Evolutionary conservation across 345 rosid species (phyloP), one percentile per base, ranked within the genome.

Genomic region (Boechera divaricarpa): DNA sequence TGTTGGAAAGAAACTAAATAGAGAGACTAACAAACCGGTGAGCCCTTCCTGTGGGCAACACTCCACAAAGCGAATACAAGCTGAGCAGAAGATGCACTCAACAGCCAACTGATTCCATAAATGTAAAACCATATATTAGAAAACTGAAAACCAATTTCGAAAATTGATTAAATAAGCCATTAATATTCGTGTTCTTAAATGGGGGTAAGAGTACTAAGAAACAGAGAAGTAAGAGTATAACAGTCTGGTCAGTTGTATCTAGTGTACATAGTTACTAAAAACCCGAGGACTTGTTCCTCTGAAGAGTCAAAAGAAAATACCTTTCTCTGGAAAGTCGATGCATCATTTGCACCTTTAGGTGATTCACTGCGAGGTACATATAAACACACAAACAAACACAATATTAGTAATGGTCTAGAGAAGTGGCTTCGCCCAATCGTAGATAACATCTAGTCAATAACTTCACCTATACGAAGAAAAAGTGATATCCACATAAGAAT

Each of bases 81-180:
- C 99, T 38, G 98, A 95, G 86, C 98, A 95, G 87, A 95, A 95
- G 69, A 95, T 92, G 82, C 99, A 95, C 86, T 95, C 99, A 82
- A 95, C 99, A 60, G 99, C 99, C 80, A 95, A 94, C 98, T 95
- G 90, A 80, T 58, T 41, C 65, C 71, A 79, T 71, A 21, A 12
- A 28, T 63, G 76, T 67, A 44, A 78, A 44, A 32, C 12, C 69
- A 81, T 53, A 65, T 41, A 64, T 65, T 29, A 80, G 61, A 63
- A 81, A 67, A 21, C 59, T 52, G 64, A 59, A 54, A 55, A 54
- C 56, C 54, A 70, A 26, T 55, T 6, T 52, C 6, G 12, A 58
- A 13, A 49, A 38, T 8, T 65, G 21, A 65, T 45, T 21, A 64
- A 35, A 24, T 32, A 29, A 58, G 44, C 59, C 32, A 71, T 47